phyloP scores from a whole-genome alignment of 257 asterid species.

The Nicotiana undulata region DNA sequence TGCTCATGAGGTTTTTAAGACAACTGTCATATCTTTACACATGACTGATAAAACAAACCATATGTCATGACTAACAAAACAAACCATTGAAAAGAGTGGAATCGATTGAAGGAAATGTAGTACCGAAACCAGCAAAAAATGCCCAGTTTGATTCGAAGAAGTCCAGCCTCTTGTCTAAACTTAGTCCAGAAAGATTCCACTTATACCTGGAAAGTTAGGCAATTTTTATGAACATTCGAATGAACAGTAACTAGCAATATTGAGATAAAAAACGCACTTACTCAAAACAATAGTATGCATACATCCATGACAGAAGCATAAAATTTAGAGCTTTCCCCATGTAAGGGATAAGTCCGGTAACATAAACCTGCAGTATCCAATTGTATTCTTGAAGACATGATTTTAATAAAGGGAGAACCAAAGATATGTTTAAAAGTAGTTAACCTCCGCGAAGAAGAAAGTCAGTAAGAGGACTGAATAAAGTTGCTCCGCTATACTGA shows the following conservation, averaged over 20 bases:
- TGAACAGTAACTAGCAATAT: constrained; percentile 2
- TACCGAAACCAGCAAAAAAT: constrained; percentile 95
- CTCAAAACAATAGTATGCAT: constrained; percentile 98
- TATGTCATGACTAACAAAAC: neutral
- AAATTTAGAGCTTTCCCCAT: constrained; percentile 69
- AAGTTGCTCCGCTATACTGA: constrained; percentile 77
- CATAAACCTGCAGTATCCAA: constrained; percentile 49
- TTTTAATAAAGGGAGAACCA: constrained; percentile 11
- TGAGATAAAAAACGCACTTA: constrained; percentile 35
- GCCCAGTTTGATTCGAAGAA: constrained; percentile 98
- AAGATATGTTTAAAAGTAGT: neutral
- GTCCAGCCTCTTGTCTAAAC: constrained; percentile 91
- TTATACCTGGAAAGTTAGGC: constrained; percentile 55
- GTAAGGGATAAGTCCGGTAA: constrained; percentile 68
- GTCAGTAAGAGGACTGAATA: constrained; percentile 79
- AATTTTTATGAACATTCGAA: constrained; percentile 4
- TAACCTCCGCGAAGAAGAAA: constrained; percentile 90
- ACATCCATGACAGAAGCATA: constrained; percentile 92
- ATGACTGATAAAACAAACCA: neutral
- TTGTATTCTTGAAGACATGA: constrained; percentile 4
- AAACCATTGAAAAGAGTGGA: neutral
- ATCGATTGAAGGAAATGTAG: constrained; percentile 11
- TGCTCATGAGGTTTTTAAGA: constrained; percentile 1
- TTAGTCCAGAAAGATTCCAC: constrained; percentile 89
- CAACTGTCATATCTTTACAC: neutral